Base-by-base conservation (phyloP, 2,329 filamentous ascomycete species). In the Paracoccidioides brasiliensis region DNA sequence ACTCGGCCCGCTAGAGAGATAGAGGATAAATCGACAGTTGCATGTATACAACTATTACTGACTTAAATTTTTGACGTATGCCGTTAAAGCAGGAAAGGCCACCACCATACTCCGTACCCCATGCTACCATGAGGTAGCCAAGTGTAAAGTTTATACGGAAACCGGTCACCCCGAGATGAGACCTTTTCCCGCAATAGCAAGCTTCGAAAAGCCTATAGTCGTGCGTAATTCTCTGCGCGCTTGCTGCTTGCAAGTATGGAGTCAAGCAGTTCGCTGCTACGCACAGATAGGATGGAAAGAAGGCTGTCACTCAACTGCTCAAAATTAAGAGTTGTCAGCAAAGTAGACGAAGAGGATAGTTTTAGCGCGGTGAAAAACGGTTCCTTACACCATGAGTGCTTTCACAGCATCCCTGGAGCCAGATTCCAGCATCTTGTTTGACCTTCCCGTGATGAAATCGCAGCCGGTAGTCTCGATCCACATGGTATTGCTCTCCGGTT, bases 381-480 rank as follows among this genome's bases (percentile, higher is more conserved):
- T 40, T n/a, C 54, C 58, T 51, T 56, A 60, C 58, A 57, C 91
- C 91, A 70, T 97, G 91, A 38, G 90, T 95, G 59, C 79, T 82
- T 75, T 97, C 90, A 68, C 90, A 94, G 74, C 90, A 96, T 37
- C 91, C 91, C 70, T 97, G 93, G 63, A 97, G 76, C 85, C 88
- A 97, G 57, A 97, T 78, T 3, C 90, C 90, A 12, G 88, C 85
- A 46, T 84, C 81, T 0, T 78, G 67, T n/a, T 82, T 79, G 38
- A 97, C 85, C 50, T 80, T 77, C 35, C 80, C 83, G 1, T 80
- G 74, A 51, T 80, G 77, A 67, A 94, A 89, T 57, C 83, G 74
- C 51, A 96, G 81, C 53, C 79, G 79, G 70, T 97, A 97, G 68
- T 96, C 81, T 54, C 91, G 80, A 37, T 77, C 77, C 1, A 95